These are phyloP conservation scores for Taiwanofungus camphoratus DNA, from an alignment of 1,284 basidiomycete genomes.

Conservation along the genomic window DNA sequence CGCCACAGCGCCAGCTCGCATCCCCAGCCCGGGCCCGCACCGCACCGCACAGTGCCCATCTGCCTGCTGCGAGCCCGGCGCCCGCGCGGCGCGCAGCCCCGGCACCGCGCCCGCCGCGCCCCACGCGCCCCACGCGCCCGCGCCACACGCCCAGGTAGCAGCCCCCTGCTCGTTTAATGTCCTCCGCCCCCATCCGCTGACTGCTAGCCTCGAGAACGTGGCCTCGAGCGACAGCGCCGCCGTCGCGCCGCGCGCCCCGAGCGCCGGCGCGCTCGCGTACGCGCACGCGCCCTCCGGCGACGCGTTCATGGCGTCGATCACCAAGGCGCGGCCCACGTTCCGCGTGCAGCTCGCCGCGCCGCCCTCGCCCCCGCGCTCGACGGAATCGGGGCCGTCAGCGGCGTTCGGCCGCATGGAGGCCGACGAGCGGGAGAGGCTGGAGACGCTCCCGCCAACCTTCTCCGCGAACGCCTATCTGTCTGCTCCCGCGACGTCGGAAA, in stretches of 20 bases:
- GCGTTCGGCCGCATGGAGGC: background rate
- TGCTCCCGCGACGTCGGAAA: background rate
- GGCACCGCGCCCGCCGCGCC: background rate
- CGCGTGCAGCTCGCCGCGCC: slow-evolving; percentile 7
- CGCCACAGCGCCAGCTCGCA: background rate
- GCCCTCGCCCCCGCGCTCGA: background rate
- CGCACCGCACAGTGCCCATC: background rate
- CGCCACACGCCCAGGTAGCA: background rate
- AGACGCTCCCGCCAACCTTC: slow-evolving; percentile 4
- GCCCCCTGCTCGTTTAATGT: slow-evolving; percentile 12
- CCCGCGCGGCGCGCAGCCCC: background rate
- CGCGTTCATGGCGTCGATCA: slow-evolving; percentile 2
- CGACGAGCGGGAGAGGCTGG: background rate
- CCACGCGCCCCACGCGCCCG: background rate
- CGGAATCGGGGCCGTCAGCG: background rate
- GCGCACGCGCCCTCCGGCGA: background rate
- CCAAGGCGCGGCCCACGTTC: slow-evolving; percentile 12
- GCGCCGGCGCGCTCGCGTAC: background rate
- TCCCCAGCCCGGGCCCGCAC: background rate
- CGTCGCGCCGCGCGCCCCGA: slow-evolving; percentile 9
- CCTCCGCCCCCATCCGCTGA: slow-evolving; percentile 15
- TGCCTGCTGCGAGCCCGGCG: background rate
- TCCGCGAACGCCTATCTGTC: slow-evolving; percentile 12
- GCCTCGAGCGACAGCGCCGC: slow-evolving; percentile 11
- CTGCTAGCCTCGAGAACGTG: slow-evolving; percentile 15